These are phyloP conservation scores for Heimioporus sp. DNA, from an alignment of 768 basidiomycete species.

Conservation along the genomic window DNA sequence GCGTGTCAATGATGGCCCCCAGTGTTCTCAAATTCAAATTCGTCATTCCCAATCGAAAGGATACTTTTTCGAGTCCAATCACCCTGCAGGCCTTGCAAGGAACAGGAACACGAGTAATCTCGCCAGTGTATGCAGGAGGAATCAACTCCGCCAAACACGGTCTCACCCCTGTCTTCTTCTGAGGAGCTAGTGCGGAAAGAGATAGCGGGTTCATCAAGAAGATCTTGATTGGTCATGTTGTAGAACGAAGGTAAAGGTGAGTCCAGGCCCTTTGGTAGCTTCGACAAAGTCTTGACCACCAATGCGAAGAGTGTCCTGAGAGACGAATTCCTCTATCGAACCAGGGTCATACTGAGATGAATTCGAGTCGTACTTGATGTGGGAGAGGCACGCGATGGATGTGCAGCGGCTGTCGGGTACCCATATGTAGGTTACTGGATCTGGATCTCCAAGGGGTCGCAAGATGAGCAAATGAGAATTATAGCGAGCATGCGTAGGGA, in stretches of 20 bases:
- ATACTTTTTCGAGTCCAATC: constrained; percentile 85
- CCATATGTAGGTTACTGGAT: constrained; percentile 93
- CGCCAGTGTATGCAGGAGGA: constrained; percentile 67
- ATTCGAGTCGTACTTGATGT: constrained; percentile 83
- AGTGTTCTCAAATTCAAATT: constrained; percentile 87
- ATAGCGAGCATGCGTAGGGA: no score
- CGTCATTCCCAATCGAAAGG: constrained; percentile 73
- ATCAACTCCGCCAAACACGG: constrained; percentile 90
- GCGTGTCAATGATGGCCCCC: constrained; percentile 90
- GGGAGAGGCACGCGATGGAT: constrained; percentile 92
- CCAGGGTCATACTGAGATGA: constrained; percentile 92
- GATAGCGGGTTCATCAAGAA: constrained; percentile 86
- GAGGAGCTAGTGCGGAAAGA: constrained; percentile 90
- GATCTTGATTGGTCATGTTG: constrained; percentile 78
- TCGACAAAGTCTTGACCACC: constrained; percentile 92
- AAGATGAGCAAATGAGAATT: neutral
- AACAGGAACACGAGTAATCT: constrained; percentile 83
- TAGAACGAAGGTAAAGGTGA: constrained; percentile 99
- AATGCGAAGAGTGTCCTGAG: constrained; percentile 74
- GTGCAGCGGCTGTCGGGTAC: constrained; percentile 80
- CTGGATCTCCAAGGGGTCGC: constrained; percentile 53
- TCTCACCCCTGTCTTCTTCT: constrained; percentile 88
- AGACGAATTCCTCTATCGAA: constrained; percentile 95
- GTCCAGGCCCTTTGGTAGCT: constrained; percentile 92
- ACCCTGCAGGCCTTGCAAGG: constrained; percentile 98